Conservation (phyloP, 139 green algal genomes). For the Volvox reticuliferus region DNA sequence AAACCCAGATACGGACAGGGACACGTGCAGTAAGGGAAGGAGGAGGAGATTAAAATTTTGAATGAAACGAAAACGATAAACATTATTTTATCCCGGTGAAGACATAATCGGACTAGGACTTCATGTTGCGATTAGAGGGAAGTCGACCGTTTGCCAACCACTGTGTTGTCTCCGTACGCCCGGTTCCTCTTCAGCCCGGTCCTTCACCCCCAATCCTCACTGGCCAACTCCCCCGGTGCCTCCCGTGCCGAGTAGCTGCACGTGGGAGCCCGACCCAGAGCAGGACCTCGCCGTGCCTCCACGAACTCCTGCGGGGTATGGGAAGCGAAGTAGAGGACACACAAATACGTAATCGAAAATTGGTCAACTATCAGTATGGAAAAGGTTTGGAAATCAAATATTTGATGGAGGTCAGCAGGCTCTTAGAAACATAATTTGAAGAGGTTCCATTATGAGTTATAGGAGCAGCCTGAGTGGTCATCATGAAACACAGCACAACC, state of each 20-base stretch:
- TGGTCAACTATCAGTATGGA: no score
- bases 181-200: no score
- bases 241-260: constrained; percentile 8
- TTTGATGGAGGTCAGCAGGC: no score
- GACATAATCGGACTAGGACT: background rate
- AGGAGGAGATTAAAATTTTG: background rate
- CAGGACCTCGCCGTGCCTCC: constrained; percentile 20
- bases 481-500: no score
- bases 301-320: constrained; percentile 42
- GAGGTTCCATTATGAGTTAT: no score
- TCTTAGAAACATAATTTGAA: no score
- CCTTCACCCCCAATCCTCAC: background rate
- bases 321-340: no score
- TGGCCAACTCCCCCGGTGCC: constrained; percentile 15
- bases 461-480: no score
- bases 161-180: background rate
- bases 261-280: constrained; percentile 29
- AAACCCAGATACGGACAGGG: background rate
- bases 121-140: background rate
- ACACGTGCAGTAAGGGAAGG: background rate
- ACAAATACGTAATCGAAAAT: no score
- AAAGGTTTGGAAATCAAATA: no score
- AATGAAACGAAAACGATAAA: background rate
- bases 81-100: background rate
- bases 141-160: background rate